Conservation (phyloP, 1,284 basidiomycete genomes). For the Tilletia setariae region DNA sequence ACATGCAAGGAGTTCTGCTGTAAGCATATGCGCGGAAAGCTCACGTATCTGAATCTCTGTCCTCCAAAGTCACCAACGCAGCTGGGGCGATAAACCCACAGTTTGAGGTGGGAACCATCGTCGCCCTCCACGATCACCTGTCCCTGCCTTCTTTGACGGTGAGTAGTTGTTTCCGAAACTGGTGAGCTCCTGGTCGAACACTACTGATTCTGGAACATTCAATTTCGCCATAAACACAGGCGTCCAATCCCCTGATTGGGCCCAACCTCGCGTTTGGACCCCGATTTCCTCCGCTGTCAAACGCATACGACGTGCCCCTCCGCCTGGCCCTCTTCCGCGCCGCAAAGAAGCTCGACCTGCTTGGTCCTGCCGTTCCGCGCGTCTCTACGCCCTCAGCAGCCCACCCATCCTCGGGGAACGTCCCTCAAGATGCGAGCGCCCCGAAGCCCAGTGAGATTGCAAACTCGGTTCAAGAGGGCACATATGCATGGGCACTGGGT, state of each 20-base stretch:
- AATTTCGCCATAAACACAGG: too few relatives aligned
- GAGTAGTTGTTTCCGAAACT: constrained; percentile 16
- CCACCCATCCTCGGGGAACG: too few relatives aligned
- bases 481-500: constrained; percentile 74
- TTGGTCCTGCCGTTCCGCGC: constrained; percentile 1
- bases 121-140: constrained; percentile 75
- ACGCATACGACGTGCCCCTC: constrained; percentile 71
- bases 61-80: constrained; percentile 69
- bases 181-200: too few relatives aligned
- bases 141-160: constrained; percentile 70
- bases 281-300: constrained; percentile 73
- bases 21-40: neutral
- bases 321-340: constrained; percentile 69
- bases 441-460: neutral
- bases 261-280: constrained; percentile 44
- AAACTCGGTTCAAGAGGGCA: constrained; percentile 64
- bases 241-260: constrained; percentile 70
- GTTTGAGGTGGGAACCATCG: constrained; percentile 75
- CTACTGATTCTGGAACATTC: too few relatives aligned
- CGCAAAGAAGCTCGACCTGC: constrained; percentile 61
- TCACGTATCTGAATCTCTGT: neutral
- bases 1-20: too few relatives aligned
- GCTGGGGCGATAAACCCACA: constrained; percentile 71
- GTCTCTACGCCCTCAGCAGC: too few relatives aligned
- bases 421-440: neutral